Conservation (phyloP, 2,329 filamentous ascomycete genomes). For the Fusarium sp. region DNA sequence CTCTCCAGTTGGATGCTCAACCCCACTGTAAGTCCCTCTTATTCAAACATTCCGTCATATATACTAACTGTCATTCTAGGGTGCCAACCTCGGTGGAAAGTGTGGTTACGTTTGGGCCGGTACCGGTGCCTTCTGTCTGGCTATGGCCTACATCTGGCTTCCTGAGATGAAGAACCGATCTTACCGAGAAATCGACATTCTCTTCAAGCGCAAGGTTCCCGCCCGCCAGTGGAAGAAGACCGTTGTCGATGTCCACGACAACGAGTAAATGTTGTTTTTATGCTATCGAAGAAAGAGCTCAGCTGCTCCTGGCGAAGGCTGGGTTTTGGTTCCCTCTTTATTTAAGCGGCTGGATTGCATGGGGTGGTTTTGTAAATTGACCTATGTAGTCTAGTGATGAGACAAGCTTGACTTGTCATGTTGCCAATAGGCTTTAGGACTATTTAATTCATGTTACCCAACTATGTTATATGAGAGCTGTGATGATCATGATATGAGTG, state of each 20-base stretch:
- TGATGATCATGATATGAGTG: neutral
- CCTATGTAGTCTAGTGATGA: neutral
- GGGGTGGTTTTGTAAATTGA: neutral
- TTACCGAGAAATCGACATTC: constrained; percentile 71
- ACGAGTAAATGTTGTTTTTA: constrained; percentile 61
- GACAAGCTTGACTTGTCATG: neutral
- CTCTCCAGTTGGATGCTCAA: constrained; percentile 71
- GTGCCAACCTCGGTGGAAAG: constrained; percentile 62
- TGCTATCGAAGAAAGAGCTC: neutral
- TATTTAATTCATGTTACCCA: constrained; percentile 14
- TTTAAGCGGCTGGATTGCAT: constrained; percentile 13
- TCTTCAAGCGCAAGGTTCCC: constrained; percentile 64
- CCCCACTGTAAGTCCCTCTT: constrained; percentile 52
- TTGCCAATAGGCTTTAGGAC: neutral
- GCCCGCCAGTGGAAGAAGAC: constrained; percentile 68
- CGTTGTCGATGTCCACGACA: constrained; percentile 66
- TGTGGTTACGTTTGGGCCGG: constrained; percentile 70
- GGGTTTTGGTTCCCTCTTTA: neutral
- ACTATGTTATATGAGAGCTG: neutral
- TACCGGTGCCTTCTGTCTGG: constrained; percentile 66
- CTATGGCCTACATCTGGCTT: constrained; percentile 60
- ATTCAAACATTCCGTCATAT: neutral
- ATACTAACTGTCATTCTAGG: constrained; percentile 46
- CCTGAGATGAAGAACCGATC: constrained; percentile 69
- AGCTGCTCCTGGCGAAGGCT: neutral